Base-by-base conservation (phyloP, 1,139 yeast species). In the Geotrichum citri-aurantii region DNA sequence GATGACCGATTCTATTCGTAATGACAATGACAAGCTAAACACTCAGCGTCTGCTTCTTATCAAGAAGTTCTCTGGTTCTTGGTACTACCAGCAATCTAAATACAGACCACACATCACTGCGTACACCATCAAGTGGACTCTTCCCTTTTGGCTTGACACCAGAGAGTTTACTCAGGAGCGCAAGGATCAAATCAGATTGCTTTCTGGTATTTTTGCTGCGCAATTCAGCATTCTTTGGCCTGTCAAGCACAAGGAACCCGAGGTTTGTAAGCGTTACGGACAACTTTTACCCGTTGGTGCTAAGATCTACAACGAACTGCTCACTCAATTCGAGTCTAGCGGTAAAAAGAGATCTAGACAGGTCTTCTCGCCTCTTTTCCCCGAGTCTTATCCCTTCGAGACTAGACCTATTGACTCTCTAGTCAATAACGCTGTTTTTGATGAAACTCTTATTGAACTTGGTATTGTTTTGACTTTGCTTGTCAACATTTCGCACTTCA, bases 381-480 rank as follows among this genome's bases (percentile, higher is more conserved):
- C 95, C 4, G 78, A 79, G 21, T 73, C 75, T 17, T 82, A 80
- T 67, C 96, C 96, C 21, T 85, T 86, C 68, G 75, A 74, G 57
- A 85, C 84, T 50, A 69, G 79, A 50, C 84, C 93, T 1, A 80
- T 88, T 65, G 96, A 89, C 68, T 85, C 95, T 0, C 78, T 85
- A 55, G 88, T 88, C 26, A 82, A 83, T 63, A 89, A 86, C 64
- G 88, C 85, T 64, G 77, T 79, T 1, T 77, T 87, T 63, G 90
- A 86, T 49, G 97, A 90, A 69, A 76, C 88, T 2, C 74, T 90
- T 61, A 77, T 87, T 56, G 97, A 90, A 69, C 69, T 88, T 57
- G 78, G 86, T 21, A 68, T 69, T 61, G 71, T 70, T 5, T 66
- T 70, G 53, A 78, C 85, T 7, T 59, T 71, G 55, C 61, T 71